A percentile compares a stretch with the other conserved stretches of the same genome.
phyloP scores from a whole-genome alignment of 2,329 filamentous ascomycete genomes.

The Aureobasidium sp. region DNA sequence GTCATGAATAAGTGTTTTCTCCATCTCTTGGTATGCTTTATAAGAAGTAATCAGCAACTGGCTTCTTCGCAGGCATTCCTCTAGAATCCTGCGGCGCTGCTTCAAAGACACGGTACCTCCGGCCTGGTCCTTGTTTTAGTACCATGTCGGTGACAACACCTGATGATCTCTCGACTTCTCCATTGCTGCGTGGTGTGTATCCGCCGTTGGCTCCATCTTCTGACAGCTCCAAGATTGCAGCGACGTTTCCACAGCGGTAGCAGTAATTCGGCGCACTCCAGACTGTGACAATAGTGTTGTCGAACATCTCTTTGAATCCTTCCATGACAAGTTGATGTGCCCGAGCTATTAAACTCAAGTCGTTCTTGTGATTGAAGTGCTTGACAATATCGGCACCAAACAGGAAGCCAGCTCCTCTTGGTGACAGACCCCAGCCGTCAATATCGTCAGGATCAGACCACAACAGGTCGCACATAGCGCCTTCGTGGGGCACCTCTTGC shows the following conservation, averaged over 20 bases:
- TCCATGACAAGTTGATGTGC: conserved; percentile 99
- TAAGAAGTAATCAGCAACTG: conserved; percentile 94
- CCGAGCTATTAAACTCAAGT: conserved; percentile 82
- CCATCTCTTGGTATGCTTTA: conserved; percentile 18
- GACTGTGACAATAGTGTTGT: conserved; percentile 92
- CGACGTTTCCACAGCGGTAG: conserved; percentile 52
- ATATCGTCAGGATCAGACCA: conserved; percentile 99
- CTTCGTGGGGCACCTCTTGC: conserved; percentile 96
- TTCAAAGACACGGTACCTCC: conserved; percentile 91
- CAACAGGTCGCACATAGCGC: conserved; percentile 95
- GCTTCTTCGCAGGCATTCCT: conserved; percentile 98
- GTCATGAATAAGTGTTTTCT: neutral
- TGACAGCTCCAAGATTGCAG: conserved; percentile 83
- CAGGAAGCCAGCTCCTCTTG: conserved; percentile 87
- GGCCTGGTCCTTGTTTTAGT: conserved; percentile 60
- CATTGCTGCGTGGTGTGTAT: conserved; percentile 50
- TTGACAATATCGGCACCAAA: conserved; percentile 96
- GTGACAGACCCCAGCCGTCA: conserved; percentile 91
- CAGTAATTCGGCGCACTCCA: conserved; percentile 78
- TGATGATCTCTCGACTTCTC: conserved; percentile 47
- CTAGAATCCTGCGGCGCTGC: conserved; percentile 91
- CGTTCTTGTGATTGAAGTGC: conserved; percentile 89
- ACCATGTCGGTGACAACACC: conserved; percentile 21
- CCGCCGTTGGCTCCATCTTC: conserved; percentile 61
- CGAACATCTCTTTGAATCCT: conserved; percentile 99